Evolutionary conservation across 345 rosid species (phyloP).

Genomic region (Durio zibethinus): DNA sequence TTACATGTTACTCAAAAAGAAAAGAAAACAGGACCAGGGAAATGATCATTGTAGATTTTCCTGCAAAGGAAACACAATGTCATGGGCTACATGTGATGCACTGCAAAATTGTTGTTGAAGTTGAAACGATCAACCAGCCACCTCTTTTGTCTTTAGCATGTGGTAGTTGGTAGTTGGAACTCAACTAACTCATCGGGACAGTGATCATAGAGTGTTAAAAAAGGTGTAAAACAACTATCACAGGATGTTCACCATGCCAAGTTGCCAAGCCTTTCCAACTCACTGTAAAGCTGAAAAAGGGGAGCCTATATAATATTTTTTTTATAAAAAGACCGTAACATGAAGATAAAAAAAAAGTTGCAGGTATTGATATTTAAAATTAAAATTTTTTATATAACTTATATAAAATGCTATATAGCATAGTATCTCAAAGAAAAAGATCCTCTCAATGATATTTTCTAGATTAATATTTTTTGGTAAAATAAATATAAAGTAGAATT

Average conservation of each 20-base stretch:
- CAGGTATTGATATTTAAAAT: too few species aligned
- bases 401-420: background rate
- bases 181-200: background rate
- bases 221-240: background rate
- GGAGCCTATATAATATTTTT: background rate
- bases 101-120: background rate
- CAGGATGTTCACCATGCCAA: background rate
- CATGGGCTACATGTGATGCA: slow-evolving; percentile 15
- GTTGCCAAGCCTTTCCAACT: background rate
- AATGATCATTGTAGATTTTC: slow-evolving; percentile 8
- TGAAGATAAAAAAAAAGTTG: too few species aligned
- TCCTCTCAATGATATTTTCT: too few species aligned
- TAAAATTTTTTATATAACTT: too few species aligned
- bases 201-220: background rate
- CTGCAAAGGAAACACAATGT: background rate
- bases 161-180: background rate
- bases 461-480: too few species aligned
- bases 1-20: slow-evolving; percentile 5
- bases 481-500: too few species aligned
- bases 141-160: background rate
- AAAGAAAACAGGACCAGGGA: background rate
- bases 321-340: too few species aligned
- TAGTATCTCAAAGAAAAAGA: background rate
- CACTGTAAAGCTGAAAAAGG: background rate
- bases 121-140: slow-evolving; percentile 3